These are phyloP conservation scores for Lipomyces anomalus DNA, from an alignment of 805 yeast species.

Conservation along the genomic window DNA sequence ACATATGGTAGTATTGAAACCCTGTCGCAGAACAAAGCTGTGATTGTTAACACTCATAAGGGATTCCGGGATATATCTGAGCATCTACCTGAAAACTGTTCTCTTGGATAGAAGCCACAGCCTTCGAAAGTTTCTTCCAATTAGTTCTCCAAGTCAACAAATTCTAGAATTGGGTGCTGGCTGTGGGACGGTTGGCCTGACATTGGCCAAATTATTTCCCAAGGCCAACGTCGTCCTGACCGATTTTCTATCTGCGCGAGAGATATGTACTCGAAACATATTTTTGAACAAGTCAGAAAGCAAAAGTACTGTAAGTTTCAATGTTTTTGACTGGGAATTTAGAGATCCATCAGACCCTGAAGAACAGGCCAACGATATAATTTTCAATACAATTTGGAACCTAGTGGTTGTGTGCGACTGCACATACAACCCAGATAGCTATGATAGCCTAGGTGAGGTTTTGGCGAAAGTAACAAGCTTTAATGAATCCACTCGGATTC, in stretches of 20 bases:
- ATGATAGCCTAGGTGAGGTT: conserved; percentile 34
- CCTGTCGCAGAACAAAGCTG: neutral
- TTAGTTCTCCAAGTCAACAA: conserved; percentile 1
- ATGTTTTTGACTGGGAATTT: conserved; percentile 40
- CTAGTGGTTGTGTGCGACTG: conserved; percentile 40
- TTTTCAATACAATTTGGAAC: conserved; percentile 35
- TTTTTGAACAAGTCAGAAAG: conserved; percentile 25
- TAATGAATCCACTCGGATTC: conserved; percentile 22
- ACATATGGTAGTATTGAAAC: conserved; percentile 42
- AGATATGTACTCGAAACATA: conserved; percentile 35
- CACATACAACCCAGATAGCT: conserved; percentile 40
- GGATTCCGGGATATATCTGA: conserved; percentile 20
- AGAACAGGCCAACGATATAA: conserved; percentile 6
- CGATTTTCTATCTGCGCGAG: conserved; percentile 38
- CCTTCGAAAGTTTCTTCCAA: neutral
- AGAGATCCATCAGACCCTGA: too few species aligned
- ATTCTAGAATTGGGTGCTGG: conserved; percentile 42
- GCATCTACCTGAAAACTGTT: neutral
- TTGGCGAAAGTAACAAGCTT: conserved; percentile 21
- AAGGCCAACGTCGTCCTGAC: conserved; percentile 31
- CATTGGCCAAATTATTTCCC: conserved; percentile 27
- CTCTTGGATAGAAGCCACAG: neutral
- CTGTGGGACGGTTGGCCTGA: conserved; percentile 38
- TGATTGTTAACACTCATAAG: neutral
- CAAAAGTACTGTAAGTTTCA: too few species aligned